These are phyloP conservation scores for Sporothrix mexicana DNA, from an alignment of 2,329 filamentous ascomycete species.

Conservation along the genomic window DNA sequence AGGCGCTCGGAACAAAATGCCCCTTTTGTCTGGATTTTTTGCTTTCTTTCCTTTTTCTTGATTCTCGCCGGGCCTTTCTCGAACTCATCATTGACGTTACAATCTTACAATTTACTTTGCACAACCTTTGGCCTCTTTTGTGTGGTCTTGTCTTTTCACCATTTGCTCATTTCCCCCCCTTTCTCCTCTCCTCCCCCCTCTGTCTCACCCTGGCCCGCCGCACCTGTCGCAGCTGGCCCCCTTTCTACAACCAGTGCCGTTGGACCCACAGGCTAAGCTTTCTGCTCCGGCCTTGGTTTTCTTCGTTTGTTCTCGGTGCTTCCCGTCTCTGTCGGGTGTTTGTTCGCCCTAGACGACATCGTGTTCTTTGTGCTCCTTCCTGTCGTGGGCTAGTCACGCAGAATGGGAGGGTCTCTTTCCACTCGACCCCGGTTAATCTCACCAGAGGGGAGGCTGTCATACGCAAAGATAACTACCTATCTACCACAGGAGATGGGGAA, in stretches of 20 bases:
- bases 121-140: not conserved
- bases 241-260: not conserved
- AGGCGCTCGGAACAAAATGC: no score
- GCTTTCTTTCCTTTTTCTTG: not conserved
- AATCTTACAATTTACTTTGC: not conserved
- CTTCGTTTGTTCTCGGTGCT: not conserved
- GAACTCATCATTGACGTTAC: no score
- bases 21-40: no score
- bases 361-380: not conserved
- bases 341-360: not conserved
- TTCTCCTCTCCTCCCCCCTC: not conserved
- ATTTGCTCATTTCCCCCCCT: not conserved
- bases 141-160: not conserved
- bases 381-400: constrained; percentile 7
- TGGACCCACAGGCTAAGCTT: constrained; percentile 23
- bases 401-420: not conserved
- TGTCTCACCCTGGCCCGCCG: not conserved
- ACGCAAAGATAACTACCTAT: no score
- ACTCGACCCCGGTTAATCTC: not conserved
- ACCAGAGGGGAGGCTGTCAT: no score
- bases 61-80: no score
- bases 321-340: not conserved
- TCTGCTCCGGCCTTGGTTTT: constrained; percentile 4
- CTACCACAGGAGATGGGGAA: no score
- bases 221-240: not conserved